A percentile compares a stretch with the other conserved stretches of the same genome.
Conservation (phyloP, 176 grass and related monocot species). For the Carex pumila region DNA sequence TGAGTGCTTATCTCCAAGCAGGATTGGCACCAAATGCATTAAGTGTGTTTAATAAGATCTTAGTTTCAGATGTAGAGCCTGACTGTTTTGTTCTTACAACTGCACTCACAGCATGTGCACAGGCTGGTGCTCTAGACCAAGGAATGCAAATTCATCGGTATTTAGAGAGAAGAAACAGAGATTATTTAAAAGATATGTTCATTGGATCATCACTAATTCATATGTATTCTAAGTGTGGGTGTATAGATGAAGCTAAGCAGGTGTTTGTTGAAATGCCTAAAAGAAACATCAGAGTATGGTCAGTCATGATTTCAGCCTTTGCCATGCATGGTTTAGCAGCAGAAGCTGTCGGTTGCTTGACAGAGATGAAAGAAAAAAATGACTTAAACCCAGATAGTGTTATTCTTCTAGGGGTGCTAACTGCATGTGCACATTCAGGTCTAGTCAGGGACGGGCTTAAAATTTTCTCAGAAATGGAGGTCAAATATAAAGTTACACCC, state of each 20-base stretch:
- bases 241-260: conserved; percentile 34
- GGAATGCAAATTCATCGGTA: conserved; percentile 59
- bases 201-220: conserved; percentile 60
- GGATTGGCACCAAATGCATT: conserved; percentile 41
- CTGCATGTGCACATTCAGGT: conserved; percentile 56
- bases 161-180: conserved; percentile 19
- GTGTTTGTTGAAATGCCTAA: conserved; percentile 67
- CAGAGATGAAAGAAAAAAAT: conserved; percentile 53
- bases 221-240: conserved; percentile 90
- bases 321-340: conserved; percentile 51
- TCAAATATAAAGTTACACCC: conserved; percentile 30
- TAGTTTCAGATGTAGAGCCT: conserved; percentile 31
- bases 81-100: conserved; percentile 69
- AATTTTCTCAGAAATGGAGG: conserved; percentile 45
- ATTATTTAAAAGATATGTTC: conserved; percentile 44
- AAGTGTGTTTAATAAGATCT: conserved; percentile 42
- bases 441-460: conserved; percentile 46
- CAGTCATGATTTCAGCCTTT: conserved; percentile 62
- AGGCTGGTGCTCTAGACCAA: conserved; percentile 48
- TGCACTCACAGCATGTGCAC: conserved; percentile 46
- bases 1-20: conserved; percentile 40
- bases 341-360: conserved; percentile 43
- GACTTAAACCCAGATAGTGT: conserved; percentile 51
- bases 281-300: conserved; percentile 71
- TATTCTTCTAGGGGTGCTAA: conserved; percentile 45